phyloP scores from a whole-genome alignment of 148 eudicot genomes.

The Bassia scoparia region DNA sequence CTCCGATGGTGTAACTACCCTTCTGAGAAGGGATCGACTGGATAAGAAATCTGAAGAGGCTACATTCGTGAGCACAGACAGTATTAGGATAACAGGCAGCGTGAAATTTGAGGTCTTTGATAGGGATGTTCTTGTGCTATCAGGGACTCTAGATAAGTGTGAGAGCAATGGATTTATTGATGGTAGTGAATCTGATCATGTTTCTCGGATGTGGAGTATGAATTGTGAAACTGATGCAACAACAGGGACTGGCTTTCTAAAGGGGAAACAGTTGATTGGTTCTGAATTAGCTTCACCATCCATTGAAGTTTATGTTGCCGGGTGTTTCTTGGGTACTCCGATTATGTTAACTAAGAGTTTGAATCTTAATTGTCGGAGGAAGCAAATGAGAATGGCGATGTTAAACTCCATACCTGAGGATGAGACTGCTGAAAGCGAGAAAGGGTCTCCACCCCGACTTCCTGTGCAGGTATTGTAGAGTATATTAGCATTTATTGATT shows the following conservation, averaged over 20 bases:
- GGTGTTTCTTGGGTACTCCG: slow-evolving; percentile 54
- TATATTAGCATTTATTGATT: slow-evolving; percentile 1
- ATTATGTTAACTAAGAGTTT: slow-evolving; percentile 59
- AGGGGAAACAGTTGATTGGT: slow-evolving; percentile 41
- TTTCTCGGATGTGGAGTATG: slow-evolving; percentile 52
- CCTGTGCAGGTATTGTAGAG: slow-evolving; percentile 43
- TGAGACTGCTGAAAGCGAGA: slow-evolving; percentile 36
- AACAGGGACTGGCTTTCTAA: slow-evolving; percentile 44
- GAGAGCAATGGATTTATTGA: slow-evolving; percentile 38
- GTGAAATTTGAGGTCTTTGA: slow-evolving; percentile 70
- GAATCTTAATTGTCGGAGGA: slow-evolving; percentile 46
- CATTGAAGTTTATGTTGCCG: slow-evolving; percentile 76
- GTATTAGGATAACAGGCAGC: slow-evolving; percentile 53
- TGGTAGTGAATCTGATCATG: slow-evolving; percentile 33
- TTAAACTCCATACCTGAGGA: slow-evolving; percentile 61
- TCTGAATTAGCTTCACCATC: slow-evolving; percentile 37
- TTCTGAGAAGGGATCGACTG: slow-evolving; percentile 61
- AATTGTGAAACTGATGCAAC: slow-evolving; percentile 46
- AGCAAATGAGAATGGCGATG: slow-evolving; percentile 37
- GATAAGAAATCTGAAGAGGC: slow-evolving; percentile 73
- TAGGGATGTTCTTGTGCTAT: slow-evolving; percentile 46
- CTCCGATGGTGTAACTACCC: slow-evolving; percentile 49
- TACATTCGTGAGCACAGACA: slow-evolving; percentile 73
- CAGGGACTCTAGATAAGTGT: slow-evolving; percentile 52
- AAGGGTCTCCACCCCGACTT: slow-evolving; percentile 38